Evolutionary conservation across 1,139 yeast species (phyloP).

Genomic region (Meyerozyma athensensis): DNA sequence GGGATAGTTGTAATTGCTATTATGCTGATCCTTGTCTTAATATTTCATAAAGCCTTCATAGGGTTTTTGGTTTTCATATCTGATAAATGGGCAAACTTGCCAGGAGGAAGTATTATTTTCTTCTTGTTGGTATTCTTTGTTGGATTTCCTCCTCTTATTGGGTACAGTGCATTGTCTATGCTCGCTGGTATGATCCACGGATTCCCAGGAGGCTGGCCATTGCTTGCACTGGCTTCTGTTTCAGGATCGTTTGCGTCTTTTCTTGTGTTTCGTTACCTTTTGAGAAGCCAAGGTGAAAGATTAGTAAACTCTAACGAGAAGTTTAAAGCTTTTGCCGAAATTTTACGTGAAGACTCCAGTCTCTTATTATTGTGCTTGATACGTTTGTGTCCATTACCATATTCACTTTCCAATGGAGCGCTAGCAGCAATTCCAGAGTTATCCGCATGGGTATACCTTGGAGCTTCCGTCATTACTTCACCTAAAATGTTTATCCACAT

Average conservation of each 20-base stretch:
- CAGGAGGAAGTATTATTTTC: constrained; percentile 51
- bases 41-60: constrained; percentile 48
- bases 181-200: constrained; percentile 84
- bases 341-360: constrained; percentile 60
- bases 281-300: constrained; percentile 50
- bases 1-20: constrained; percentile 14
- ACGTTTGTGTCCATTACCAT: constrained; percentile 87
- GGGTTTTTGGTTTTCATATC: constrained; percentile 41
- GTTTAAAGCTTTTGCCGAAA: constrained; percentile 71
- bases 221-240: constrained; percentile 65
- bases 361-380: constrained; percentile 65
- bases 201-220: constrained; percentile 72
- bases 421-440: constrained; percentile 81
- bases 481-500: constrained; percentile 78
- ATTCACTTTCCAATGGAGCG: constrained; percentile 89
- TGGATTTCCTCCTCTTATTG: constrained; percentile 83
- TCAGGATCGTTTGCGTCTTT: constrained; percentile 74
- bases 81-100: constrained; percentile 39
- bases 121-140: constrained; percentile 39
- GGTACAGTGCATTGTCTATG: constrained; percentile 68
- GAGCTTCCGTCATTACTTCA: constrained; percentile 71
- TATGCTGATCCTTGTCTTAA: constrained; percentile 28
- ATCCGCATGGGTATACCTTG: constrained; percentile 52
- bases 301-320: constrained; percentile 52
- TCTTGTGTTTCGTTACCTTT: constrained; percentile 55